Percentiles rank a stretch among this genome's conserved stretches.
phyloP scores from a whole-genome alignment of 2,329 filamentous ascomycete genomes.

The Cladosporium sp. region DNA sequence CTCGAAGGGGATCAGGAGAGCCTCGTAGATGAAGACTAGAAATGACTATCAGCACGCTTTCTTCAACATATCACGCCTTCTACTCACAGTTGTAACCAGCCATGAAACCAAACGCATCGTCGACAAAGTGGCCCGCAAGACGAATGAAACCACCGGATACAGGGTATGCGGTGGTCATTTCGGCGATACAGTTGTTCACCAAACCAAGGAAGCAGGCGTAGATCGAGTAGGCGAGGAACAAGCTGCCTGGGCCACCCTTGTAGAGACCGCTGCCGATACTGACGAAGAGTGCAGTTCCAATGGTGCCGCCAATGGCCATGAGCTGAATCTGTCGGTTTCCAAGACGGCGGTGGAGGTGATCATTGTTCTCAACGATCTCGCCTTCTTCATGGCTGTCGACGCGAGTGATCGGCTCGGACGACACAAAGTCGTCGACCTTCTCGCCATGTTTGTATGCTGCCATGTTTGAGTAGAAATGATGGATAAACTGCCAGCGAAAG shows the following conservation, averaged over 20 bases:
- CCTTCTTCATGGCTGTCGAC: constrained; percentile 8
- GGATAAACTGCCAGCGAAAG: neutral
- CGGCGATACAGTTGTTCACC: constrained; percentile 65
- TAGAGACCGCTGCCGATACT: constrained; percentile 58
- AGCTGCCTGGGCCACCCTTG: constrained; percentile 51
- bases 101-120: constrained; percentile 62
- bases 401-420: neutral
- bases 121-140: constrained; percentile 64
- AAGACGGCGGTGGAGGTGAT: constrained; percentile 34
- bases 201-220: constrained; percentile 59
- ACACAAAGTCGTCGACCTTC: constrained; percentile 7
- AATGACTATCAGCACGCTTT: constrained; percentile 27
- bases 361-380: constrained; percentile 26
- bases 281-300: constrained; percentile 37
- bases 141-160: constrained; percentile 65
- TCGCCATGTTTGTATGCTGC: constrained; percentile 1
- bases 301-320: constrained; percentile 38
- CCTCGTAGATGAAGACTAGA: constrained; percentile 51
- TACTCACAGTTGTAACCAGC: constrained; percentile 44
- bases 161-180: constrained; percentile 65
- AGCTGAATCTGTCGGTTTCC: constrained; percentile 39
- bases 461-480: neutral
- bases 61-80: too few relatives aligned
- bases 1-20: constrained; percentile 53
- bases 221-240: constrained; percentile 60